Base-by-base conservation (phyloP, 2,329 filamentous ascomycete genomes). In the Aspergillus unguis region DNA sequence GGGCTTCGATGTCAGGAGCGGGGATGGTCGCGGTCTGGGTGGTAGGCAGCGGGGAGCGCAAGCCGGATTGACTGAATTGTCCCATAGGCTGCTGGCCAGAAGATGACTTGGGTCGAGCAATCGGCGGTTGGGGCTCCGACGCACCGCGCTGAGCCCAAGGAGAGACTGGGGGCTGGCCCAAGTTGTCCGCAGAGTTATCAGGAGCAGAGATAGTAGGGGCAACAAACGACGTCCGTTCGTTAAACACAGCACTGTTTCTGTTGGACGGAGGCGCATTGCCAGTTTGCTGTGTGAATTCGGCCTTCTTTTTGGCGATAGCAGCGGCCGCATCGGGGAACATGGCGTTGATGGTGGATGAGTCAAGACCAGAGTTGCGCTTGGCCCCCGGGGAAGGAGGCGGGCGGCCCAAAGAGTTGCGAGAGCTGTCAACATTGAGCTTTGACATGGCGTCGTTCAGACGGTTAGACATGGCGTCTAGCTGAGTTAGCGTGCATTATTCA, bases 281-380 rank as follows among this genome's bases (percentile, higher is more conserved):
- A 3, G 92, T 96, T 70, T 95, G 89, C 71, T 96, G 92, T 17
- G 92, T 95, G 68, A 95, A 97, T 71, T 96, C 95, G 53, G 92
- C 92, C 77, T 96, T 96, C 73, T 99, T 92, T 56, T 94, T 95
- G 27, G 92, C 92, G 71, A 99, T 97, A n/a, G 94, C 94, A 38
- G 92, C 92, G 10, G 94, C 94, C 41, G 94, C 94, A 76, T 99
- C 94, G 5, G 94, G 94, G 71, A 99, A 99, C 94, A 99, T 97
- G 65, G 90, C 91, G 73, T 96, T 96, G 74, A 99, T 96, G 26
- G 90, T 95, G 31, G 87, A 90, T 4, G 90, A 82, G 69, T 97
- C 92, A 52, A 99, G 84, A n/a, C 88, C 91, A 42, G 94, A 97
- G 70, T 95, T 94, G 62, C 94, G 86, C 77, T 96, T 97, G 47